Evolutionary conservation across 257 asterid genomes (phyloP), one percentile per base, ranked within the genome.

Genomic region (Buddleja alternifolia): DNA sequence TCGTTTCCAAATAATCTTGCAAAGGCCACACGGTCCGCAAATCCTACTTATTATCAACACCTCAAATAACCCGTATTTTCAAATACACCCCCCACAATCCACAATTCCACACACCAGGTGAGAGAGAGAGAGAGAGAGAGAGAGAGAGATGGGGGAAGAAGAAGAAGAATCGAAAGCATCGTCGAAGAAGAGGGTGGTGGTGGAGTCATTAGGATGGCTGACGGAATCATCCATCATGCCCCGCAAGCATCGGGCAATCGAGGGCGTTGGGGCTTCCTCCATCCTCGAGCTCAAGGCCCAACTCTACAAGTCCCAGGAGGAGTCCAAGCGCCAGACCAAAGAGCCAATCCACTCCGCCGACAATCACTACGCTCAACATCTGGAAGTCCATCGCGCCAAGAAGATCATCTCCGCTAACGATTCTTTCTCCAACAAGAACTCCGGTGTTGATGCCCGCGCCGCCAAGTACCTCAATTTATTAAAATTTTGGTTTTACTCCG

Each of bases 141-240:
- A 41, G 60, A 48, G 63, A 45, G 57, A 37, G 58, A 46, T 0
- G n/a, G 11, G 25, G 24, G 24, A 39, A 25, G 39, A 53, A 14
- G 87, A 66, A 14, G 85, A 76, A 20, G 77, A 58, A 39, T 14
- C 74, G 61, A 77, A 71, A 77, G 66, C 70, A 63, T n/a, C n/a
- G 70, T 20, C 81, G 77, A 78, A 73, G 84, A 88, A 82, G 86
- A 73, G 95, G 79, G 81, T 50, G 73, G 68, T 60, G 54, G 91
- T 87, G 71, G 97, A 90, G 42, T 93, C 99, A 19, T 73, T 90
- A 67, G 99, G 99, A 90, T 93, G 99, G 99, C 80, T 93, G 69
- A 90, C 99, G 79, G 99, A 93, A 83, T 90, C 99, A 19, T 46
- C 99, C 20, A 87, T 93, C 25, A 88, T 93, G 99, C 97, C 99